A percentile compares a stretch with the other conserved stretches of the same genome.
Conservation (phyloP, 768 basidiomycete genomes). For the Candolleomyces eurysporus region DNA sequence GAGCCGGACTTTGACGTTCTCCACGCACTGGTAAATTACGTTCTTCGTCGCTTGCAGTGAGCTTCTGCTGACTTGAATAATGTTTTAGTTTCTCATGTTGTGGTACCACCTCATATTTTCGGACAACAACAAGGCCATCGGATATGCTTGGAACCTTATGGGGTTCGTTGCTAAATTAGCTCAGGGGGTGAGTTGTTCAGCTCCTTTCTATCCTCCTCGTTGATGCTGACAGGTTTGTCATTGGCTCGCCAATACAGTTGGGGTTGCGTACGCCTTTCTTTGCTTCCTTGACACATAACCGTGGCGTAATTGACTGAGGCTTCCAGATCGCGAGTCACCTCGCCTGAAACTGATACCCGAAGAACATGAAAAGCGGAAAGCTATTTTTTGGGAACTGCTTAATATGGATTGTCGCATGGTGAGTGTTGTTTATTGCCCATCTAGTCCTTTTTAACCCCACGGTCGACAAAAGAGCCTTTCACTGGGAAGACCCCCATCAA, state of each 20-base stretch:
- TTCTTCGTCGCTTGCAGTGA: not conserved
- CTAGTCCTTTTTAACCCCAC: not conserved
- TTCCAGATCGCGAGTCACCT: constrained; percentile 63
- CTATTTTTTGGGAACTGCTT: constrained; percentile 73
- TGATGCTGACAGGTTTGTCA: constrained; percentile 1
- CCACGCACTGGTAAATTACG: constrained; percentile 52
- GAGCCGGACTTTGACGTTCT: constrained; percentile 73
- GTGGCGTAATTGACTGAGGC: constrained; percentile 11
- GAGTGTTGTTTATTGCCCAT: not conserved
- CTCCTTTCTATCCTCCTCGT: constrained; percentile 5
- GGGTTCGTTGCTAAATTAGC: constrained; percentile 72
- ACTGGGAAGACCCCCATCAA: constrained; percentile 69
- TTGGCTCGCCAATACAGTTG: constrained; percentile 38
- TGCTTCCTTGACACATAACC: constrained; percentile 12
- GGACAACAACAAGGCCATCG: constrained; percentile 68
- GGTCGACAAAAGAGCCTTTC: constrained; percentile 51
- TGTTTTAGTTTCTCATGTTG: constrained; percentile 57
- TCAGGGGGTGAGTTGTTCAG: constrained; percentile 53
- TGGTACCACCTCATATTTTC: constrained; percentile 76
- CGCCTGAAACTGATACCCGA: constrained; percentile 65
- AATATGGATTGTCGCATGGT: constrained; percentile 72
- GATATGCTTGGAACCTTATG: constrained; percentile 76
- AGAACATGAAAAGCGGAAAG: constrained; percentile 65
- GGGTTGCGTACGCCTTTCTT: constrained; percentile 55
- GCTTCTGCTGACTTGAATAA: not conserved